Percentiles rank a stretch among this genome's conserved stretches.
Evolutionary conservation across 1,284 basidiomycete genomes (phyloP).

Genomic region (Malassezia restricta): DNA sequence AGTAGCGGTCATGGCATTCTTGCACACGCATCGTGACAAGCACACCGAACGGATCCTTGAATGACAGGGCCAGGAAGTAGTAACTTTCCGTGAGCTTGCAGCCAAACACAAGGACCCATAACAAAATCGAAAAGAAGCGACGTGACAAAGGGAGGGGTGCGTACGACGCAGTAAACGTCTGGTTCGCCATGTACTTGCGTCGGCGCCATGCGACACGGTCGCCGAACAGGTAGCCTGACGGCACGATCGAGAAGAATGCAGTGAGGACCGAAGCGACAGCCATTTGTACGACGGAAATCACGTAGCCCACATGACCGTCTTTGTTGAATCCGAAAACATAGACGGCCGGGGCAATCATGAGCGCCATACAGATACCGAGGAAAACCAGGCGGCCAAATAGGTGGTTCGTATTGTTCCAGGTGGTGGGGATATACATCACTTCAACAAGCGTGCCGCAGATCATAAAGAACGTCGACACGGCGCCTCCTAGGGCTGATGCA

Average conservation of each 20-base stretch:
- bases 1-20: slow-evolving; percentile 44
- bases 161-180: slow-evolving; percentile 45
- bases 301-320: slow-evolving; percentile 4
- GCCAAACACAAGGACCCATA: slow-evolving; percentile 44
- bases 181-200: slow-evolving; percentile 45
- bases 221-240: slow-evolving; percentile 43
- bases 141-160: slow-evolving; percentile 31
- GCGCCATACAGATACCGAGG: slow-evolving; percentile 37
- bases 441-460: slow-evolving; percentile 43
- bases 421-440: slow-evolving; percentile 42
- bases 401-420: slow-evolving; percentile 46
- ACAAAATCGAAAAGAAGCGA: slow-evolving; percentile 37
- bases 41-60: slow-evolving; percentile 45
- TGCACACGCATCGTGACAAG: slow-evolving; percentile 43
- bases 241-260: slow-evolving; percentile 39
- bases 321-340: slow-evolving; percentile 42
- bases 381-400: slow-evolving; percentile 40
- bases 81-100: slow-evolving; percentile 47
- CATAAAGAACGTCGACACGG: slow-evolving; percentile 42
- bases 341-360: slow-evolving; percentile 41
- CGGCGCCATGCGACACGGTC: slow-evolving; percentile 44
- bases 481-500: slow-evolving; percentile 43
- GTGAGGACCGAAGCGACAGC: slow-evolving; percentile 36
- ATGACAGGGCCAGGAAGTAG: slow-evolving; percentile 46
- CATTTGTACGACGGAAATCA: slow-evolving; percentile 36